Conservation (phyloP, 179 eudicot genomes). For the Sideroxylon spinosum region DNA sequence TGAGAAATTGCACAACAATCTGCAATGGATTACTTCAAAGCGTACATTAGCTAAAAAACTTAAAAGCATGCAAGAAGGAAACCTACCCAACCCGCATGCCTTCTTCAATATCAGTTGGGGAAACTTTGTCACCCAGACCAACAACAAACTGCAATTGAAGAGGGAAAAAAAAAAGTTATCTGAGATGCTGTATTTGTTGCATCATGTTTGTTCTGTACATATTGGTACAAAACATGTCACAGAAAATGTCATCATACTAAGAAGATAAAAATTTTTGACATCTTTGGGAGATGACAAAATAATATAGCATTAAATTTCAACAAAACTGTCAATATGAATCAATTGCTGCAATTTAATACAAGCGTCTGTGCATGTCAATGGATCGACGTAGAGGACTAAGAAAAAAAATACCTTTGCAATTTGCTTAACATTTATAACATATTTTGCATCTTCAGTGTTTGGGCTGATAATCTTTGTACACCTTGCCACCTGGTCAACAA, state of each 20-base stretch:
- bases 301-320: no score
- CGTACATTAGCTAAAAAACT: neutral
- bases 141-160: conserved; percentile 77
- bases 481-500: conserved; percentile 69
- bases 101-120: conserved; percentile 98
- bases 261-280: neutral
- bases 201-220: neutral
- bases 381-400: neutral
- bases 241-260: neutral
- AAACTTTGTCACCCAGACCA: conserved; percentile 96
- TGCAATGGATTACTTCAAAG: neutral
- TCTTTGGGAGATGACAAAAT: neutral
- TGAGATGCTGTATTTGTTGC: neutral
- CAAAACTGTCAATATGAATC: neutral
- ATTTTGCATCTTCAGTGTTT: conserved; percentile 95
- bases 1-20: neutral
- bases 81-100: conserved; percentile 99
- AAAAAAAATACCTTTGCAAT: conserved; percentile 68
- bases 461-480: conserved; percentile 94
- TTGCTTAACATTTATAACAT: conserved; percentile 90
- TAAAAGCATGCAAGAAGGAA: neutral
- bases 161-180: conserved; percentile 17
- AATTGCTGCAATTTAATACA: neutral
- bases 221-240: neutral
- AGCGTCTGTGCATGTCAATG: neutral